Conservation (phyloP, 2,329 filamentous ascomycete species). For the Decorospora gaudefroyi region DNA sequence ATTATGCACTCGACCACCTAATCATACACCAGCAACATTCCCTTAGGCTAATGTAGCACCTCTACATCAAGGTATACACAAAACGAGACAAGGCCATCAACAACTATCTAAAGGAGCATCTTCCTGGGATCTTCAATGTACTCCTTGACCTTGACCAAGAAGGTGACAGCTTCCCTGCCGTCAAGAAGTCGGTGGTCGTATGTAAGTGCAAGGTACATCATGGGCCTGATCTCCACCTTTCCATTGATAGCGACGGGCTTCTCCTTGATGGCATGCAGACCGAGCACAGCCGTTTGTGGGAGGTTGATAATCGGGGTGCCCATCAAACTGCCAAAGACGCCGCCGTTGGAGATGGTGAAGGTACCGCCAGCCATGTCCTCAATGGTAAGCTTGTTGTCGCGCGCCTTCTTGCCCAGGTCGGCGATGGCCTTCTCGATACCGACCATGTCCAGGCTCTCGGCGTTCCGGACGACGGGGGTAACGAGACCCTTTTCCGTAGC, state of each 20-base stretch:
- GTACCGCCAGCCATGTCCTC: slow-evolving; percentile 99
- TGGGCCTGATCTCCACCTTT: slow-evolving; percentile 92
- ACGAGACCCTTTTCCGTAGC: slow-evolving; percentile 97
- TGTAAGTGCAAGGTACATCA: slow-evolving; percentile 98
- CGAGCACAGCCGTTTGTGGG: slow-evolving; percentile 87
- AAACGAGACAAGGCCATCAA: not conserved
- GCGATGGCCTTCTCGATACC: slow-evolving; percentile 89
- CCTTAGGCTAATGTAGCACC: not conserved
- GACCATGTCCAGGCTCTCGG: slow-evolving; percentile 84
- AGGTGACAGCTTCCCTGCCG: slow-evolving; percentile 92
- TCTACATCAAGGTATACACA: slow-evolving; percentile 2
- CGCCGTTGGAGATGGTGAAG: slow-evolving; percentile 96
- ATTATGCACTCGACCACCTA: slow-evolving; percentile 8
- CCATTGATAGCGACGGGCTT: slow-evolving; percentile 87
- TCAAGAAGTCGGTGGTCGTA: slow-evolving; percentile 97
- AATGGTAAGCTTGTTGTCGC: slow-evolving; percentile 94
- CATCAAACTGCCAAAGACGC: slow-evolving; percentile 96
- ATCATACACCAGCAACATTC: slow-evolving; percentile 7
- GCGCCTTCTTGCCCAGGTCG: slow-evolving; percentile 95
- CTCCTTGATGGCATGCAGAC: slow-evolving; percentile 96
- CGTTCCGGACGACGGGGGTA: slow-evolving; percentile 93
- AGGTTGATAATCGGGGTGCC: slow-evolving; percentile 98
- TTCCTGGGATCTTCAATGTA: slow-evolving; percentile 93
- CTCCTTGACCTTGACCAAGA: slow-evolving; percentile 96
- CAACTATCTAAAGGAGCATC: slow-evolving; percentile 68